Evolutionary conservation across 2,329 filamentous ascomycete species (phyloP).

Genomic region (Colletotrichum cordylinicola): DNA sequence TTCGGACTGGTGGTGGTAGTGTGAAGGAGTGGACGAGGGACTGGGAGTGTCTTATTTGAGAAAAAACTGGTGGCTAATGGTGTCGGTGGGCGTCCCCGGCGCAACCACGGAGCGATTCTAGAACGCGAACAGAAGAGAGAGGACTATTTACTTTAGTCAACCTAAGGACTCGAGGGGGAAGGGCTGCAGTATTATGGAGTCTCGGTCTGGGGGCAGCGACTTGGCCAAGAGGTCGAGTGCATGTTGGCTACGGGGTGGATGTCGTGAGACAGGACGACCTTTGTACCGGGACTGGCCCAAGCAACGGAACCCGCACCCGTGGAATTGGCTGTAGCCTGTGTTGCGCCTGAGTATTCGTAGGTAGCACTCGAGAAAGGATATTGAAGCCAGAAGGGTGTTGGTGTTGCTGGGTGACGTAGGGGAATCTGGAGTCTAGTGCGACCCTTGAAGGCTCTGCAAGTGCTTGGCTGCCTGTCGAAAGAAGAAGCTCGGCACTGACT

Average conservation of each 20-base stretch:
- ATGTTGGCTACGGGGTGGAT: neutral
- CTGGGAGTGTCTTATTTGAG: neutral
- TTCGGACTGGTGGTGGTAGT: neutral
- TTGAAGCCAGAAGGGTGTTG: neutral
- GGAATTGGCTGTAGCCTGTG: neutral
- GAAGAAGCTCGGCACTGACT: neutral
- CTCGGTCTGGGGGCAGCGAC: neutral
- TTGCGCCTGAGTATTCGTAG: neutral
- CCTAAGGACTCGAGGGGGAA: neutral
- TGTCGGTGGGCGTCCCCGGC: constrained; percentile 8
- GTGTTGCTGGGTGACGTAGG: constrained; percentile 11
- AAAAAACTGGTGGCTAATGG: neutral
- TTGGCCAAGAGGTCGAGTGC: neutral
- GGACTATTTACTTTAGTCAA: neutral
- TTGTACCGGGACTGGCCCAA: neutral
- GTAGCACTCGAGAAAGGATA: neutral
- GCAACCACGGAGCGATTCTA: constrained; percentile 13
- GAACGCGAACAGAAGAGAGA: neutral
- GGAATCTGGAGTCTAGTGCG: neutral
- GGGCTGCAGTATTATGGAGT: constrained; percentile 11
- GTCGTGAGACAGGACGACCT: neutral
- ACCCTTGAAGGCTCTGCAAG: neutral
- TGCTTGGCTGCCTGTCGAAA: neutral
- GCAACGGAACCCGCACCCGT: neutral
- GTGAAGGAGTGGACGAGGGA: neutral